Evolutionary conservation across 2,329 filamentous ascomycete genomes (phyloP).

Genomic region (Didymella arachidicola): DNA sequence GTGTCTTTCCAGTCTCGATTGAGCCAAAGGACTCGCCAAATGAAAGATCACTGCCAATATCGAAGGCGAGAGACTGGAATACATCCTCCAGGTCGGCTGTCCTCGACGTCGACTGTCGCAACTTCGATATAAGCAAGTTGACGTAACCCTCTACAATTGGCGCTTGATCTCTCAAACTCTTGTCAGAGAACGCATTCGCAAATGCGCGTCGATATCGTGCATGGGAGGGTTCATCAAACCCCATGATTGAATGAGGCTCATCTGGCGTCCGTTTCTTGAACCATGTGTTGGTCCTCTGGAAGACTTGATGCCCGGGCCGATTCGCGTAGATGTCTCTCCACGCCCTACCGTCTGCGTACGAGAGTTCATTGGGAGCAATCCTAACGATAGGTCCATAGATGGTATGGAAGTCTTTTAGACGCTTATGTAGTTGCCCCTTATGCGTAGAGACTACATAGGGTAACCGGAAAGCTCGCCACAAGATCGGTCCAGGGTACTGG

Average conservation of each 20-base stretch:
- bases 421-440: constrained; percentile 36
- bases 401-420: constrained; percentile 34
- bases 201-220: constrained; percentile 36
- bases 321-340: constrained; percentile 42
- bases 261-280: constrained; percentile 38
- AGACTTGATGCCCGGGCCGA: constrained; percentile 33
- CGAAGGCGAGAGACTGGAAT: constrained; percentile 35
- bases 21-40: constrained; percentile 60
- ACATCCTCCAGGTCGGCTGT: constrained; percentile 29
- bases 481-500: constrained; percentile 38
- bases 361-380: constrained; percentile 42
- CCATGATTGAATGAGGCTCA: constrained; percentile 38
- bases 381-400: constrained; percentile 40
- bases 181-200: constrained; percentile 40
- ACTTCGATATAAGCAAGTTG: constrained; percentile 30
- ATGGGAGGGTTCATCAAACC: constrained; percentile 34
- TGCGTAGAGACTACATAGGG: constrained; percentile 40
- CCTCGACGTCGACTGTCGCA: constrained; percentile 10
- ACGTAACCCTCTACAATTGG: constrained; percentile 38
- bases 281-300: constrained; percentile 35
- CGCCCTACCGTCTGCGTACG: constrained; percentile 35
- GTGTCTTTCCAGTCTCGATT: constrained; percentile 45
- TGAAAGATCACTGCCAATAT: constrained; percentile 55
- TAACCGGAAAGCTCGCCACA: constrained; percentile 39
- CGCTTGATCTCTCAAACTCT: constrained; percentile 35